These are phyloP conservation scores for Hibiscus tridactylites DNA, from an alignment of 345 rosid genomes.

Conservation along the genomic window DNA sequence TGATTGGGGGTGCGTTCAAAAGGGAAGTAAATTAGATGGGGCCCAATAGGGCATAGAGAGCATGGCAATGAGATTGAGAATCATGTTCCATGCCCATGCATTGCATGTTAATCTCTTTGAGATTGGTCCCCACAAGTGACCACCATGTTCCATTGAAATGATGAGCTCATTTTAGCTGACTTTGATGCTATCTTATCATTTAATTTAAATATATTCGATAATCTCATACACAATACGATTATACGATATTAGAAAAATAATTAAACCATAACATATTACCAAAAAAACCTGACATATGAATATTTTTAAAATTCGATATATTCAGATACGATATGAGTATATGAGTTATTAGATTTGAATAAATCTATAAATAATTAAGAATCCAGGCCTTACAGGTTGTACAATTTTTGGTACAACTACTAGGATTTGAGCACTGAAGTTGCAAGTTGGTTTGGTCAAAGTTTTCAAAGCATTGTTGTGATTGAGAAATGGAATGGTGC, in stretches of 20 bases:
- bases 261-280: background rate
- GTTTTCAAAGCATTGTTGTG: background rate
- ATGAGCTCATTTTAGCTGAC: background rate
- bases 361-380: background rate
- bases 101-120: background rate
- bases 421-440: background rate
- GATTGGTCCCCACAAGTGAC: background rate
- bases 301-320: background rate
- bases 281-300: background rate
- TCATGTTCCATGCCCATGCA: background rate
- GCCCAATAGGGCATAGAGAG: background rate
- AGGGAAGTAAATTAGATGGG: constrained; percentile 3
- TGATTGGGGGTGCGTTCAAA: background rate
- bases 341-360: background rate
- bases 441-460: background rate
- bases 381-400: background rate
- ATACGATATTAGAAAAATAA: background rate
- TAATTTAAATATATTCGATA: background rate
- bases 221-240: background rate
- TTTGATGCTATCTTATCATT: background rate
- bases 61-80: background rate
- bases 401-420: background rate
- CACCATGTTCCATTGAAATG: background rate
- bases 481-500: background rate
- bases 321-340: background rate